A percentile compares a stretch with the other conserved stretches of the same genome.
Evolutionary conservation across 495 filamentous ascomycete species (phyloP).

Genomic region (Daldinia caldariorum): DNA sequence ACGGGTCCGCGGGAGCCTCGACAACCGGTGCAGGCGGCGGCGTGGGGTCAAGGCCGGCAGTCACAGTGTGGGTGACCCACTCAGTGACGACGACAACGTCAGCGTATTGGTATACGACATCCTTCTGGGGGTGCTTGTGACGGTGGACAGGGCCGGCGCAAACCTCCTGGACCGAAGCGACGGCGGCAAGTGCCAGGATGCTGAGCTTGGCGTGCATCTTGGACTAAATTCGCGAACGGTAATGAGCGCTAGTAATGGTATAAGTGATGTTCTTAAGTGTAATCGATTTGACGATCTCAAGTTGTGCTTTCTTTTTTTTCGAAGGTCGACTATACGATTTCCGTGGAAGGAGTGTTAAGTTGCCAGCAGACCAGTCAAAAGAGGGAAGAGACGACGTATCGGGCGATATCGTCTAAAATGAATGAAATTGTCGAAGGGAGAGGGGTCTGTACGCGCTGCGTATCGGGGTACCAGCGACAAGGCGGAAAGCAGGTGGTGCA

Average conservation of each 20-base stretch:
- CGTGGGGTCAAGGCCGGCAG: conserved; percentile 1
- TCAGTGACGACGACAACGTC: conserved; percentile 48
- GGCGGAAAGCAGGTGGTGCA: conserved; percentile 35
- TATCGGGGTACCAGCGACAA: conserved; percentile 20
- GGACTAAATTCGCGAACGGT: background rate
- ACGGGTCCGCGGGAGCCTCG: background rate
- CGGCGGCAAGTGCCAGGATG: conserved; percentile 47
- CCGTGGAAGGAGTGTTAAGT: conserved; percentile 43
- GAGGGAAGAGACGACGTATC: conserved; percentile 41
- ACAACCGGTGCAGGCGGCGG: background rate
- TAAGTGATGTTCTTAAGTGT: conserved; percentile 5
- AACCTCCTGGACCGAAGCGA: conserved; percentile 39
- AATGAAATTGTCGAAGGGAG: conserved; percentile 41
- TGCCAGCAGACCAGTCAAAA: conserved; percentile 46
- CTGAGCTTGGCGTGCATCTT: conserved; percentile 46
- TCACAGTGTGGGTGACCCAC: conserved; percentile 41
- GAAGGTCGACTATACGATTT: conserved; percentile 25
- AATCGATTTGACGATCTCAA: conserved; percentile 9
- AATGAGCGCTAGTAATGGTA: conserved; percentile 7
- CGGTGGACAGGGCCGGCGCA: conserved; percentile 40
- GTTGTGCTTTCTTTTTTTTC: conserved; percentile 8
- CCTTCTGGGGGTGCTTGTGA: conserved; percentile 46
- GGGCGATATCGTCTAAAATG: conserved; percentile 38
- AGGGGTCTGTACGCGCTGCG: conserved; percentile 44
- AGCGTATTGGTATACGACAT: conserved; percentile 40